phyloP scores from a whole-genome alignment of 2,329 filamentous ascomycete genomes.

The Trichoderma breve region DNA sequence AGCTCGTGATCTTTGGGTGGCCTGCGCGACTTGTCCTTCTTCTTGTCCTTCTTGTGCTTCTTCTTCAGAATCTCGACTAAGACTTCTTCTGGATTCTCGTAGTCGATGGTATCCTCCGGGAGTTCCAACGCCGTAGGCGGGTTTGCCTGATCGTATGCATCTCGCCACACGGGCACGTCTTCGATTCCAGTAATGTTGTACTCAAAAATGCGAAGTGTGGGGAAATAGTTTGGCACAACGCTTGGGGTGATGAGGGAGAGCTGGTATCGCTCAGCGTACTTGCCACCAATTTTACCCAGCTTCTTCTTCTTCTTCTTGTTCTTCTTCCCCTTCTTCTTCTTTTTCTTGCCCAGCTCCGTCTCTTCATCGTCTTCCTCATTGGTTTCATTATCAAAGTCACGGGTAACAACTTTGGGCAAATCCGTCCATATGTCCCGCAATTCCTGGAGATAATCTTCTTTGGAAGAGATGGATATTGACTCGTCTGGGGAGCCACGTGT shows the following conservation, averaged over 20 bases:
- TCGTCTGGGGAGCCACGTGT: slow-evolving; percentile 39
- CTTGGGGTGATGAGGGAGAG: slow-evolving; percentile 79
- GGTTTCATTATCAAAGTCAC: slow-evolving; percentile 23
- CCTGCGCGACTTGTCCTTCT: slow-evolving; percentile 38
- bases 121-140: slow-evolving; percentile 3
- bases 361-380: slow-evolving; percentile 23
- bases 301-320: slow-evolving; percentile 55
- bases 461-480: slow-evolving; percentile 63
- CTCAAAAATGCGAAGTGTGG: slow-evolving; percentile 83
- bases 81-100: slow-evolving; percentile 32
- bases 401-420: slow-evolving; percentile 56
- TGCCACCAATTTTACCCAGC: slow-evolving; percentile 66
- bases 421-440: slow-evolving; percentile 75
- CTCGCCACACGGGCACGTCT: slow-evolving; percentile 47
- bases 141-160: slow-evolving; percentile 27
- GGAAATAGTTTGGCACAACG: slow-evolving; percentile 89
- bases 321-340: slow-evolving; percentile 39
- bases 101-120: background rate
- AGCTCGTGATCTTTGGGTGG: slow-evolving; percentile 60
- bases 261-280: slow-evolving; percentile 81
- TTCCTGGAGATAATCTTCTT: slow-evolving; percentile 69
- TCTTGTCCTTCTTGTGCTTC: slow-evolving; percentile 32
- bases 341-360: slow-evolving; percentile 29
- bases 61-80: slow-evolving; percentile 33
- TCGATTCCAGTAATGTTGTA: slow-evolving; percentile 87